phyloP scores from a whole-genome alignment of 345 rosid genomes.

The Populus alba region DNA sequence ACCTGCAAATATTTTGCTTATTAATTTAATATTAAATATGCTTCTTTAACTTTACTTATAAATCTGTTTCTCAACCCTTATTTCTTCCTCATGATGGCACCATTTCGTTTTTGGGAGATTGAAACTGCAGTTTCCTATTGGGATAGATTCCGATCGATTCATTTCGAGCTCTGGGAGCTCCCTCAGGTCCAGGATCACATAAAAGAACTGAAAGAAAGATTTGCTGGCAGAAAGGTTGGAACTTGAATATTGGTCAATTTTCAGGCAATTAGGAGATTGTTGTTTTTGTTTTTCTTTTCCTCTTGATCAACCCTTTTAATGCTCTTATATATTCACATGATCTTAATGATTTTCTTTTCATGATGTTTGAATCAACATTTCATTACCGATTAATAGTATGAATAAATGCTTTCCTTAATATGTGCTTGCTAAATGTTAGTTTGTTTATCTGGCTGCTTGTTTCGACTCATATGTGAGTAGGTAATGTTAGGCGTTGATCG shows the following conservation, averaged over 20 bases:
- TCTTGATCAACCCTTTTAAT: neutral
- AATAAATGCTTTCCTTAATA: neutral
- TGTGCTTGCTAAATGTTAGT: neutral
- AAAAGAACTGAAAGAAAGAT: slow-evolving; percentile 49
- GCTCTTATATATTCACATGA: neutral
- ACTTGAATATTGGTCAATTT: neutral
- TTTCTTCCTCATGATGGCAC: slow-evolving; percentile 24
- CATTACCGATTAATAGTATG: neutral
- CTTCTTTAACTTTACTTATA: neutral
- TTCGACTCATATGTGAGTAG: slow-evolving; percentile 31
- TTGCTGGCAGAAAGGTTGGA: slow-evolving; percentile 58
- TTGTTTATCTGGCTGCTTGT: slow-evolving; percentile 4
- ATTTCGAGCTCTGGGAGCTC: slow-evolving; percentile 53
- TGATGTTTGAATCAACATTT: neutral
- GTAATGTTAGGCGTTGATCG: slow-evolving; percentile 68
- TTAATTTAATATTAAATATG: neutral
- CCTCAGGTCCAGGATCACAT: slow-evolving; percentile 57
- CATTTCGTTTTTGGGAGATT: slow-evolving; percentile 28
- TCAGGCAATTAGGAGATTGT: neutral
- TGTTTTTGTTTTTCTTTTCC: neutral
- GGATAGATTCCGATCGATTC: slow-evolving; percentile 60
- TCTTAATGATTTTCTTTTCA: neutral
- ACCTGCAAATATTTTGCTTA: slow-evolving; percentile 6
- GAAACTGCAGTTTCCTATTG: slow-evolving; percentile 58
- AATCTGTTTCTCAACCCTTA: slow-evolving; percentile 7